Base-by-base conservation (phyloP, 2,329 filamentous ascomycete genomes). In the Bipolaris bicolor region DNA sequence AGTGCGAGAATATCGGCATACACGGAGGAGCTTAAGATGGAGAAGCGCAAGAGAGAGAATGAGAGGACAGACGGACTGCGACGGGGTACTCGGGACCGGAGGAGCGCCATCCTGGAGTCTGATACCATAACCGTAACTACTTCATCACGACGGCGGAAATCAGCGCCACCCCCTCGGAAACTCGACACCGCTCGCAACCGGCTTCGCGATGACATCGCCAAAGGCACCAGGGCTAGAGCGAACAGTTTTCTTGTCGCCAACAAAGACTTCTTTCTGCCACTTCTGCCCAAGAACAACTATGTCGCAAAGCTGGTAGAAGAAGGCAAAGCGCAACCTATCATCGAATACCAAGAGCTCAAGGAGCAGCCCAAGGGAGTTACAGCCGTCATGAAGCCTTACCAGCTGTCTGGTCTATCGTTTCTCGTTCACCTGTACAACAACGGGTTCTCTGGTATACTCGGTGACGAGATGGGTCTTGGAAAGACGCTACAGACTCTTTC, bases 371-470 rank as follows among this genome's bases (percentile, higher is more conserved):
- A 71, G 53, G 77, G 78, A 2, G 77, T 86, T 11, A 80, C 67
- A 1, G 84, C 84, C 0, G 77, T 65, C 0, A 81, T 99, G 71
- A 99, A 99, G 79, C 95, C 98, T 71, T 99, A 99, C 78, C 95
- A 99, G 79, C 70, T 99, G 75, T 97, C 96, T 83, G 95, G 95
- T 82, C 82, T 99, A 33, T 95, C 98, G 73, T 99, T 93, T 91
- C 96, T 99, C 90, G 88, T 98, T 51, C 97, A 96, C 16, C 85
- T 99, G 2, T 97, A 97, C 85, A 97, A 98, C 87, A 99, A 99
- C 81, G 98, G 97, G 76, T 88, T 99, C 64, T 98, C 98, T 71
- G 95, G 95, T 83, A 97, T 99, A 65, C 82, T 99, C 67, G 95
- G 95, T 56, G 95, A 99, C 73, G 95, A 99, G 79, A 99, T 99